Conservation (phyloP, 2,329 filamentous ascomycete genomes). For the Pleurostoma richardsiae region DNA sequence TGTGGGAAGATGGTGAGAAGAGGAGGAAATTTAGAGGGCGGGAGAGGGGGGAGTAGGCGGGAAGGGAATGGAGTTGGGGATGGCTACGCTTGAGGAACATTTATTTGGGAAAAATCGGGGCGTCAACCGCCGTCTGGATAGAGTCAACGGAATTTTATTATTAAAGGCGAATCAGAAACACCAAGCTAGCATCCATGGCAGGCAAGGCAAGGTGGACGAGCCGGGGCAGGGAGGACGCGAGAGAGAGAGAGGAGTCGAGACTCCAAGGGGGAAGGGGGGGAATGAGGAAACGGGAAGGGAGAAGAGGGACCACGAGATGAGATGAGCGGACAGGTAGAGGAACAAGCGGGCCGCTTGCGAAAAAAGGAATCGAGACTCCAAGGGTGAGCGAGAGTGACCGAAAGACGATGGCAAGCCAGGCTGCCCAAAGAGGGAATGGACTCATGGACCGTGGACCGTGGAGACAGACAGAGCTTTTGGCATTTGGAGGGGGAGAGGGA, state of each 20-base stretch:
- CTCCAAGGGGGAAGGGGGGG: slow-evolving; percentile 10
- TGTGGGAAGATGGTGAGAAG: slow-evolving; percentile 18
- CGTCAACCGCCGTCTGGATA: slow-evolving; percentile 20
- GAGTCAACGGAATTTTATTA: slow-evolving; percentile 11
- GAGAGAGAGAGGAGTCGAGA: slow-evolving; percentile 5
- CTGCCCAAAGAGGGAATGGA: no score
- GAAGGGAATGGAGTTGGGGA: slow-evolving; percentile 30
- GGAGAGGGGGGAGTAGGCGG: slow-evolving; percentile 18
- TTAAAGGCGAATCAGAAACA: slow-evolving; percentile 27
- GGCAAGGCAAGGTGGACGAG: slow-evolving; percentile 4
- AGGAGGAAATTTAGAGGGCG: slow-evolving; percentile 26
- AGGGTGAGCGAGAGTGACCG: no score
- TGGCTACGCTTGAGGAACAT: slow-evolving; percentile 43
- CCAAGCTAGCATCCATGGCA: slow-evolving; percentile 19
- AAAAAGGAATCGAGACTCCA: no score
- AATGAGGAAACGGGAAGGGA: slow-evolving; percentile 10
- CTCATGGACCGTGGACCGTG: no score
- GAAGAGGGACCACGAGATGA: slow-evolving; percentile 14
- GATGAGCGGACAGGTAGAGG: no score
- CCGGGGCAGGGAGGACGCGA: background rate
- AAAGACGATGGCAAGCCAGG: no score
- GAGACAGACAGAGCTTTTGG: no score
- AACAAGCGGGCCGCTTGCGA: no score
- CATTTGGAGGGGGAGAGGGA: no score
- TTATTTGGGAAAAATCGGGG: slow-evolving; percentile 46